Base-by-base conservation (phyloP, 2,329 filamentous ascomycete species). In the Sporothrix sp. region DNA sequence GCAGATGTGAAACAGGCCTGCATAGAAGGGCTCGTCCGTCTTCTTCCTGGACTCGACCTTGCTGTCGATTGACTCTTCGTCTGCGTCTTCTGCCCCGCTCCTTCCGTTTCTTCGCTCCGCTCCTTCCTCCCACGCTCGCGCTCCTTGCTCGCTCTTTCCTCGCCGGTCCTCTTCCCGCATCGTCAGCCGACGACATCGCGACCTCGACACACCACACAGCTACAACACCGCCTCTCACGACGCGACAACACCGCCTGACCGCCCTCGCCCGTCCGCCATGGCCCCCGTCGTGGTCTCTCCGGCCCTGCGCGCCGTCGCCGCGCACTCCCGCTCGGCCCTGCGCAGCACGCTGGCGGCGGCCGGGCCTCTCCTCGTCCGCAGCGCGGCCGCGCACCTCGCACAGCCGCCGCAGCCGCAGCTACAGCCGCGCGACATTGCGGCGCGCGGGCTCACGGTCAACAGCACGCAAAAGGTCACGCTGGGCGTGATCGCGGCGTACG, bases 401-500 rank as follows among this genome's bases (percentile, higher is more conserved):
- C 43, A 42, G 32, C 28, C 16, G 1, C 32, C 20, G 14, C 47
- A 38, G 20, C 14, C 16, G 11, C 11, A 21, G 25, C 25, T 5
- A 28, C 25, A 10, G 25, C 25, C 35, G 0, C 51, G 33, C 11
- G 3, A 14, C 13, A 45, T 57, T 3, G 45, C 46, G 13, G 46
- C 43, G 7, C 56, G 56, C 42, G 39, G 48, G 48, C 68, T 86
- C 10, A 60, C 71, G 23, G 79, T 82, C 37, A 84, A 79, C 57
- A 75, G 80, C 60, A 84, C 84, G 2, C 85, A 89, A 60, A 73
- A 74, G 48, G 74, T 87, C 9, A 88, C 85, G 0, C 68, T 88
- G 23, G 84, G 83, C 8, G 71, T 87, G 36, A 86, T 89, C 58
- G 58, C 50, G 3, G 58, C 40, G 7, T 60, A 60, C 47, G 74